Base-by-base conservation (phyloP, 129 eudicot genomes). In the Mikania micrantha region DNA sequence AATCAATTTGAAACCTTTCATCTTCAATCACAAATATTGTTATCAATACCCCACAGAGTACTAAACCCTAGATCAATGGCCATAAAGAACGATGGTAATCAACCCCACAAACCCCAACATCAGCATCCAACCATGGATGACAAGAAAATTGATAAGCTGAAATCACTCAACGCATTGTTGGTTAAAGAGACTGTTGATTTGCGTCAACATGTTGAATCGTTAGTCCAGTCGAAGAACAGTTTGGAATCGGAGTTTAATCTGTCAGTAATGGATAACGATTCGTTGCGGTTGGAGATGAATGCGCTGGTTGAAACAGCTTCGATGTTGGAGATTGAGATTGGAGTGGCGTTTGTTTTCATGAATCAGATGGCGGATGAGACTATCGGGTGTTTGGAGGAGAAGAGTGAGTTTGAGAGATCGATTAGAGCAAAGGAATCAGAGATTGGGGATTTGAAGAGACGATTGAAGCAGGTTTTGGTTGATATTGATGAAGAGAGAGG, bases 191-290 rank as follows among this genome's bases (percentile, higher is more conserved):
- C 91, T 0, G 69, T 57, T 7, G 95, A 78, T 70, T 76, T 78
- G n/a, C 87, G 98, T 38, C 84, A 86, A 15, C 90, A 78, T 80
- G 82, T 93, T 11, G 87, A 82, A 10, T 77, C 88, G 6, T 68
- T 88, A 2, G 0, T 39, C 28, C 74, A 76, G 38, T 40, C 80
- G 0, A 86, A 84, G 50, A 78, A 56, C 32, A 17, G 44, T 40
- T 52, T 92, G 75, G 82, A 82, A 57, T 52, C 68, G 9, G 89
- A 85, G 81, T 60, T 88, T 59, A 82, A 68, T 59, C 83, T 70
- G 70, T 74, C 85, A 15, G 65, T 71, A 29, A 67, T 76, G 73
- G 91, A 78, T 74, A 79, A 47, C 64, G 78, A 56, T 24, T 77
- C 13, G 59, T 28, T 86, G 67, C 48, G 25, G 76, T 38, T 75